A percentile compares a stretch with the other conserved stretches of the same genome.
phyloP scores from a whole-genome alignment of 345 rosid species.

The Crucihimalaya himalaica region DNA sequence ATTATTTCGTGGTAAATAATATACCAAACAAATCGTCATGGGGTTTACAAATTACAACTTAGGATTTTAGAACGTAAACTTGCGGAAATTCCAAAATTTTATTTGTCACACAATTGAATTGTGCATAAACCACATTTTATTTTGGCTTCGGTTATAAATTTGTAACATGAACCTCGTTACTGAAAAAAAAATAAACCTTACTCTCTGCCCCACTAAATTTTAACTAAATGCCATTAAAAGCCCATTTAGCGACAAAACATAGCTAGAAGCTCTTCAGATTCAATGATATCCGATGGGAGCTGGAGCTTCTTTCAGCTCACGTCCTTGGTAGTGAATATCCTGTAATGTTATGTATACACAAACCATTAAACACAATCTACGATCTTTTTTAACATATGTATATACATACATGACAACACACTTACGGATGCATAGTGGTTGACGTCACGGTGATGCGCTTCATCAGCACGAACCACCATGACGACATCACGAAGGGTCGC shows the following conservation, averaged over 20 bases:
- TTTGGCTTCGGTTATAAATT: too few relatives aligned
- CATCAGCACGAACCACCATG: conserved; percentile 69
- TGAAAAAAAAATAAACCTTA: not conserved
- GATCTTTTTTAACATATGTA: not conserved
- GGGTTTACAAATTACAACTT: too few relatives aligned
- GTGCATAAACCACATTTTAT: too few relatives aligned
- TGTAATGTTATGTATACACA: conserved; percentile 22
- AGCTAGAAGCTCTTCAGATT: not conserved
- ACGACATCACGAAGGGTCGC: conserved; percentile 78
- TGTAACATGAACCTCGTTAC: too few relatives aligned
- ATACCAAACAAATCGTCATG: too few relatives aligned
- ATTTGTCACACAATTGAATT: too few relatives aligned
- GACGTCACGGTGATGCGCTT: conserved; percentile 83
- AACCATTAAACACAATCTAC: not conserved
- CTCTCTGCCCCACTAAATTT: not conserved
- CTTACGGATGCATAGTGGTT: conserved; percentile 81
- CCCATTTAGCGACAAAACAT: not conserved
- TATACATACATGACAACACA: not conserved
- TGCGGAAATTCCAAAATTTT: too few relatives aligned
- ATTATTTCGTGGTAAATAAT: too few relatives aligned
- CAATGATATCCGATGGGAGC: conserved; percentile 73
- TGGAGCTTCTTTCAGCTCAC: conserved; percentile 63
- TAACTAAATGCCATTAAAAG: not conserved
- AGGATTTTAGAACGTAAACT: too few relatives aligned
- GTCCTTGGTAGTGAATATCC: conserved; percentile 76